Evolutionary conservation across 2,329 filamentous ascomycete genomes (phyloP).

Genomic region (Mycosphaerella sp.): DNA sequence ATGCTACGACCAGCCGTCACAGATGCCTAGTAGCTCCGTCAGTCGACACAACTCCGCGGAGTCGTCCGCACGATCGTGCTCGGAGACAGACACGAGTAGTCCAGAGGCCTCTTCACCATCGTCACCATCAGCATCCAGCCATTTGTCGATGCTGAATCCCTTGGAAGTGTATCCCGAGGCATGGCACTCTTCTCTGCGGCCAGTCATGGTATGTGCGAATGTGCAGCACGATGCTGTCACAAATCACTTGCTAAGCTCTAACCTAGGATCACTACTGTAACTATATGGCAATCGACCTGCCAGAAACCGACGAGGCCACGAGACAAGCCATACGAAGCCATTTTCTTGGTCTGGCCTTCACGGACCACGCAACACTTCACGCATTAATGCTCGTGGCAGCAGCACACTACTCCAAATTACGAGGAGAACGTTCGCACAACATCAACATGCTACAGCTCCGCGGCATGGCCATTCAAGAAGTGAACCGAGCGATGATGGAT

Average conservation of each 20-base stretch:
- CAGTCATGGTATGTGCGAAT: conserved; percentile 24
- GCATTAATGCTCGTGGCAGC: conserved; percentile 40
- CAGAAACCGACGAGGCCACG: conserved; percentile 37
- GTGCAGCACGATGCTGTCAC: neutral
- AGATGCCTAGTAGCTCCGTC: conserved; percentile 12
- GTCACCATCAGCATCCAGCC: conserved; percentile 8
- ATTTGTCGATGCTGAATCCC: conserved; percentile 23
- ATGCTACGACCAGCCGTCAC: conserved; percentile 8
- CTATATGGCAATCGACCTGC: conserved; percentile 40
- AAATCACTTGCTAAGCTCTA: conserved; percentile 5
- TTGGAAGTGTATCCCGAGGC: conserved; percentile 35
- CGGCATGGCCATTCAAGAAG: conserved; percentile 40
- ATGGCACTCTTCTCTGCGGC: conserved; percentile 35
- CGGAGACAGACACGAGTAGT: conserved; percentile 23
- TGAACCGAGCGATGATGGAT: conserved; percentile 39
- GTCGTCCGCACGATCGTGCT: conserved; percentile 9
- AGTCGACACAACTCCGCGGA: conserved; percentile 12
- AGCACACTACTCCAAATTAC: conserved; percentile 38
- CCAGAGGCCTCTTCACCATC: conserved; percentile 24
- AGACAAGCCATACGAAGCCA: conserved; percentile 35
- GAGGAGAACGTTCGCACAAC: conserved; percentile 28
- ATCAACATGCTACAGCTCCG: conserved; percentile 41
- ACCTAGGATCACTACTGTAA: conserved; percentile 29
- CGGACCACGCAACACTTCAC: conserved; percentile 37
- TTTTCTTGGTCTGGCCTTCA: conserved; percentile 42